Base-by-base conservation (phyloP, 176 grass and related monocot genomes). In the Melocanna baccifera region DNA sequence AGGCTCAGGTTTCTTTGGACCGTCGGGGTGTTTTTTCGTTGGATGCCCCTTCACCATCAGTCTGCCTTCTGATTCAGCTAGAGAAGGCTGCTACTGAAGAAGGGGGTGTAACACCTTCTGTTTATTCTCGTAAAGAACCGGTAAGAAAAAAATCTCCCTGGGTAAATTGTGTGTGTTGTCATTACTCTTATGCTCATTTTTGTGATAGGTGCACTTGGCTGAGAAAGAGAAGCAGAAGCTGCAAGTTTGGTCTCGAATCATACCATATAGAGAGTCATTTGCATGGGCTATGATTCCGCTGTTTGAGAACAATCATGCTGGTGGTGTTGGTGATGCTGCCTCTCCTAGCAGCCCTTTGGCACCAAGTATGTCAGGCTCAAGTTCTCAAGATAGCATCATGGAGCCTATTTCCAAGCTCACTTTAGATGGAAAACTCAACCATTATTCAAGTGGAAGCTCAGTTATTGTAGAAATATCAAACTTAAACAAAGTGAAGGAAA, bases 51-150 rank as follows among this genome's bases (percentile, higher is more conserved):
- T 96, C 96, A 62, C 83, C 93, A 79, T 99, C 96, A 67, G 82
- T 96, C 55, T 99, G 96, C 78, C 89, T 99, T 65, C 87, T 99
- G 46, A 88, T 99, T 84, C 96, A 99, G 71, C 81, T 99, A 73
- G 96, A 99, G 78, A 99, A 92, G 67, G 83, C 88, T 69, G 93
- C 93, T 85, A 91, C 91, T 55, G 96, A 99, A 90, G 96, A 99
- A 92, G 93, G 96, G 79, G 96, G 96, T 50, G 90, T 96, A 78
- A 94, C 96, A 65, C 77, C 96, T 46, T 99, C 93, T 20, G 90
- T 92, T 88, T 99, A 99, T 96, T 99, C 96, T 83, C 93, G 93
- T 83, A 99, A 99, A 83, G 96, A 99, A 83, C 93, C 96, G 87
- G 96, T 99, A 91, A 98, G 93, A 81, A 64, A 68, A 62, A 40